A percentile compares a stretch with the other conserved stretches of the same genome.
These are phyloP conservation scores for Rhodocollybia butyracea DNA, from an alignment of 768 basidiomycete genomes.

Conservation along the genomic window DNA sequence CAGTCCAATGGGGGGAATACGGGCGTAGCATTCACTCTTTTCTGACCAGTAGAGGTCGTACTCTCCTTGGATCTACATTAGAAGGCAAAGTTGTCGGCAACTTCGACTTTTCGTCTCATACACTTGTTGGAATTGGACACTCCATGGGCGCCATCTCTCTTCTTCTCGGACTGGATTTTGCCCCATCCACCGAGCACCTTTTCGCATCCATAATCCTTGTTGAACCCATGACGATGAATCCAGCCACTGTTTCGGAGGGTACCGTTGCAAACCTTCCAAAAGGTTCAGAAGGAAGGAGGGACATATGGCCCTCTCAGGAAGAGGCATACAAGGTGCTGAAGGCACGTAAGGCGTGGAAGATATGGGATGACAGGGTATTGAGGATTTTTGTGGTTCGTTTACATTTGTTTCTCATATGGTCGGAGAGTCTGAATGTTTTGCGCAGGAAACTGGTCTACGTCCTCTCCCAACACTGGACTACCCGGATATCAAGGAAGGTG, in stretches of 20 bases:
- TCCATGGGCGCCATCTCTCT: constrained; percentile 44
- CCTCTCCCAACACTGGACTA: constrained; percentile 20
- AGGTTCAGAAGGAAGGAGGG: constrained; percentile 19
- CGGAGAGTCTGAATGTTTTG: neutral
- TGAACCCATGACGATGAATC: constrained; percentile 41
- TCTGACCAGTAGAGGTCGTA: constrained; percentile 43
- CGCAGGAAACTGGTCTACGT: neutral
- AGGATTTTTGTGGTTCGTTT: constrained; percentile 37
- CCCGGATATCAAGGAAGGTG: constrained; percentile 40
- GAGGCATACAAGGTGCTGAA: constrained; percentile 41
- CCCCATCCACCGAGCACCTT: constrained; percentile 18
- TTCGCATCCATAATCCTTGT: constrained; percentile 40
- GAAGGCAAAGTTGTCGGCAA: neutral
- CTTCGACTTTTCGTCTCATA: constrained; percentile 23
- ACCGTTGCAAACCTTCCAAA: neutral
- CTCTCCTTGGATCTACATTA: constrained; percentile 32
- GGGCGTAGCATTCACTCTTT: constrained; percentile 44
- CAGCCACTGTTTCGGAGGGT: neutral
- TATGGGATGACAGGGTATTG: constrained; percentile 49
- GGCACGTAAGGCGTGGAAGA: constrained; percentile 35
- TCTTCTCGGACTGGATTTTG: neutral
- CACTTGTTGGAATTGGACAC: constrained; percentile 50
- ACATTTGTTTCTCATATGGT: neutral
- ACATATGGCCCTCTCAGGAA: constrained; percentile 49
- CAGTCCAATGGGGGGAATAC: constrained; percentile 56